Evolutionary conservation across 2,329 filamentous ascomycete genomes (phyloP).

Genomic region (Xylariaceae sp.): DNA sequence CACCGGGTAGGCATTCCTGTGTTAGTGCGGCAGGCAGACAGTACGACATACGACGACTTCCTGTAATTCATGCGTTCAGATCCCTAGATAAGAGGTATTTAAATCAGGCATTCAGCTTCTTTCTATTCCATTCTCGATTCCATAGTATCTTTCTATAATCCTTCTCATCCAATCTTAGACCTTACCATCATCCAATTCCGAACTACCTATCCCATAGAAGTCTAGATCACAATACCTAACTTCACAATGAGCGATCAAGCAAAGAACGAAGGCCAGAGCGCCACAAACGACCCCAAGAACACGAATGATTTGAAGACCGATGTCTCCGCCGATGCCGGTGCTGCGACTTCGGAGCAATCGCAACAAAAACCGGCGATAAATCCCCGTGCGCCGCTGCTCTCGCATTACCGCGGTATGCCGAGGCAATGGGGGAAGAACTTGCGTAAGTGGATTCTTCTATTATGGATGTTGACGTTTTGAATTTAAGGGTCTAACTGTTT

Average conservation of each 20-base stretch:
- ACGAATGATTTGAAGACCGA: too few relatives aligned
- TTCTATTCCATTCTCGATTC: too few relatives aligned
- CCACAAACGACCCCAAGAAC: background rate
- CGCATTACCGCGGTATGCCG: slow-evolving; percentile 28
- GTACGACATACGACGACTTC: too few relatives aligned
- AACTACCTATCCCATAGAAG: background rate
- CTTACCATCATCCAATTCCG: background rate
- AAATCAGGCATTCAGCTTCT: too few relatives aligned
- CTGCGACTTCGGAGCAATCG: background rate
- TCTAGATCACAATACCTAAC: background rate
- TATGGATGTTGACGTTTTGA: background rate
- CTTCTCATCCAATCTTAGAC: too few relatives aligned
- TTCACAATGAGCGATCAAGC: slow-evolving; percentile 3
- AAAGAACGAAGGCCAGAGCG: slow-evolving; percentile 6
- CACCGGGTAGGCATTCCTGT: too few relatives aligned
- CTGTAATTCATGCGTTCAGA: too few relatives aligned
- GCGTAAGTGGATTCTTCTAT: slow-evolving; percentile 10
- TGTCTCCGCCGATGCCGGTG: background rate
- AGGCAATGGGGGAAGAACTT: slow-evolving; percentile 29
- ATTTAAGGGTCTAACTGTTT: slow-evolving; percentile 9
- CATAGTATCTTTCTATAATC: too few relatives aligned
- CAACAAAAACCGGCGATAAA: slow-evolving; percentile 14
- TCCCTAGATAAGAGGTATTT: too few relatives aligned
- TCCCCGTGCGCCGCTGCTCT: slow-evolving; percentile 15
- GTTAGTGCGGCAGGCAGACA: too few relatives aligned